A percentile compares a stretch with the other conserved stretches of the same genome.
These are phyloP conservation scores for Cystoderma amianthinum DNA, from an alignment of 768 basidiomycete species.

Conservation along the genomic window DNA sequence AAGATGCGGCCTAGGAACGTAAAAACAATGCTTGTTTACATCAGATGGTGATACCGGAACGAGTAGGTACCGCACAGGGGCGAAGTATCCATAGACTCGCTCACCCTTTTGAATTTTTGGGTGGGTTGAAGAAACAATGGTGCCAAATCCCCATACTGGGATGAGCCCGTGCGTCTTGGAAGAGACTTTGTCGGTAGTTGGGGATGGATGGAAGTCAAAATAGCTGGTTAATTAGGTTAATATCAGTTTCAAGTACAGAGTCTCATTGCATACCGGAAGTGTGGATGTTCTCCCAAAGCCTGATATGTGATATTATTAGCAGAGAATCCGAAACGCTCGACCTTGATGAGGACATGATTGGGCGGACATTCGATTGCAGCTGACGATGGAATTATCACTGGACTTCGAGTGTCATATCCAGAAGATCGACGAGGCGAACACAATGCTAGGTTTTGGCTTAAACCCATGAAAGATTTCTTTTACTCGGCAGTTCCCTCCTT, in stretches of 20 bases:
- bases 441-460: conserved; percentile 17
- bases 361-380: conserved; percentile 17
- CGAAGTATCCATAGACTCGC: conserved; percentile 59
- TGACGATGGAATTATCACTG: conserved; percentile 14
- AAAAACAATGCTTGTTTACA: conserved; percentile 48
- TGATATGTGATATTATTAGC: conserved; percentile 72
- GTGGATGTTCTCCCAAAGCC: conserved; percentile 40
- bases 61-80: conserved; percentile 50
- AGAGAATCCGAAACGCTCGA: conserved; percentile 67
- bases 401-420: conserved; percentile 13
- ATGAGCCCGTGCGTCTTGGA: conserved; percentile 51
- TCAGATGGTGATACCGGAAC: conserved; percentile 43
- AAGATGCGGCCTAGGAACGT: conserved; percentile 53
- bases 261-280: conserved; percentile 26
- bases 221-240: conserved; percentile 37
- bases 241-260: not conserved
- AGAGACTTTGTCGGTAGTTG: conserved; percentile 29
- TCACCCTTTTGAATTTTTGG: conserved; percentile 44
- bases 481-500: too few relatives aligned
- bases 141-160: conserved; percentile 72
- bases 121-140: conserved; percentile 42
- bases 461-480: too few relatives aligned
- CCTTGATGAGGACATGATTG: conserved; percentile 46
- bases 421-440: conserved; percentile 23
- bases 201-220: conserved; percentile 57